Percentiles rank a stretch among this genome's conserved stretches.
phyloP scores from a whole-genome alignment of 345 rosid genomes.

The Kandelia obovata region DNA sequence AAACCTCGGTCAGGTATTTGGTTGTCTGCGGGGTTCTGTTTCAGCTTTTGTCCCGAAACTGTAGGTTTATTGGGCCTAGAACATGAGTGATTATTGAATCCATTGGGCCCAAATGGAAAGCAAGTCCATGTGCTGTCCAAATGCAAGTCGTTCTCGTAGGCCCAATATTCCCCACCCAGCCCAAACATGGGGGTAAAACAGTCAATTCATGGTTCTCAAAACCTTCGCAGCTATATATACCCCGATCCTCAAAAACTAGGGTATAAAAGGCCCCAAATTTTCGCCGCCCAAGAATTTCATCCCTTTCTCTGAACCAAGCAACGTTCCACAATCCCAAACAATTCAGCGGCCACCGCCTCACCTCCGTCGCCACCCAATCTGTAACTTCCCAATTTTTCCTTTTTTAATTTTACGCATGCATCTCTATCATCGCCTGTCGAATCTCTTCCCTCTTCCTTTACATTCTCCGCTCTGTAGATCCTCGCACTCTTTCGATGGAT shows the following conservation, averaged over 20 bases:
- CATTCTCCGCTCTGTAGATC: background rate
- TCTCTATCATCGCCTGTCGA: background rate
- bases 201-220: constrained; percentile 23
- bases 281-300: constrained; percentile 49
- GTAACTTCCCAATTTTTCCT: constrained; percentile 21
- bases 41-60: too few species aligned
- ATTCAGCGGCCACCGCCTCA: background rate
- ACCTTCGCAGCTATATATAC: constrained; percentile 56
- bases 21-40: too few species aligned
- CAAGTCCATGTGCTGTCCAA: too few species aligned
- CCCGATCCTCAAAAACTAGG: constrained; percentile 68
- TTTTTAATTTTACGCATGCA: background rate
- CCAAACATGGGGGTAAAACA: constrained; percentile 17
- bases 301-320: constrained; percentile 16
- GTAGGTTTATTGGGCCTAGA: too few species aligned
- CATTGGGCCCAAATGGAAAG: too few species aligned
- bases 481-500: background rate
- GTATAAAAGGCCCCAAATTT: constrained; percentile 63
- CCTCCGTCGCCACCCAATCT: constrained; percentile 26
- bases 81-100: too few species aligned
- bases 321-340: constrained; percentile 27
- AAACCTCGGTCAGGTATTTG: too few species aligned
- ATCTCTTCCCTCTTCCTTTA: background rate
- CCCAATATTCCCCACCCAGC: background rate
- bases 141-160: too few species aligned